A percentile compares a stretch with the other conserved stretches of the same genome.
These are phyloP conservation scores for Polychaeton citri DNA, from an alignment of 2,329 filamentous ascomycete genomes.

Conservation along the genomic window DNA sequence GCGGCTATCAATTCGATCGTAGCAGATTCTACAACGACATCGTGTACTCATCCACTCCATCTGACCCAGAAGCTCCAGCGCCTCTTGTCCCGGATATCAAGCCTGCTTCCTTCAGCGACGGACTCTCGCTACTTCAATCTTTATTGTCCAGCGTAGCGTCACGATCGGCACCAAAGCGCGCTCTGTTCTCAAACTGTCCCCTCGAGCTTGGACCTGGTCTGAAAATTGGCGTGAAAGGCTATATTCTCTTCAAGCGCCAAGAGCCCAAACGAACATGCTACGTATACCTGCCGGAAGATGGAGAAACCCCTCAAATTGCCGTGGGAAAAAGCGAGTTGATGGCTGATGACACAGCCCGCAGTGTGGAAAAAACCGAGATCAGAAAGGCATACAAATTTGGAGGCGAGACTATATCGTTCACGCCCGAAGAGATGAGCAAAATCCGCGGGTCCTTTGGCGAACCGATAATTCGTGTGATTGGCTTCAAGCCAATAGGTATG, in stretches of 20 bases:
- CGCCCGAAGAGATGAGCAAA: conserved; percentile 64
- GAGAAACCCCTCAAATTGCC: conserved; percentile 73
- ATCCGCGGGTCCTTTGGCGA: conserved; percentile 64
- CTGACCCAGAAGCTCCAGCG: conserved; percentile 53
- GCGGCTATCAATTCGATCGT: conserved; percentile 55
- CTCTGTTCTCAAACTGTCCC: conserved; percentile 74
- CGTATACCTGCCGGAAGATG: conserved; percentile 58
- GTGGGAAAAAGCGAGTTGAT: conserved; percentile 59
- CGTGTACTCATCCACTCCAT: conserved; percentile 62
- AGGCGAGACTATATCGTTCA: conserved; percentile 77
- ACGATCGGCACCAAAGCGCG: conserved; percentile 71
- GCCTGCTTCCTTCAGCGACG: conserved; percentile 49
- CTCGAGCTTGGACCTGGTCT: conserved; percentile 78
- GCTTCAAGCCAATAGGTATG: conserved; percentile 70
- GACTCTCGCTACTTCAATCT: conserved; percentile 64
- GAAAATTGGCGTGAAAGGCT: conserved; percentile 84
- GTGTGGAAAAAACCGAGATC: conserved; percentile 67
- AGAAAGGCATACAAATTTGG: conserved; percentile 95
- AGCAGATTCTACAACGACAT: conserved; percentile 92
- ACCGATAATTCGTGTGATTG: conserved; percentile 74
- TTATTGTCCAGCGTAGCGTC: conserved; percentile 82
- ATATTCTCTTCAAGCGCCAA: conserved; percentile 76
- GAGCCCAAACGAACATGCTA: conserved; percentile 70
- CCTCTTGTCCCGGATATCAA: conserved; percentile 42
- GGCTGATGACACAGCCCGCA: conserved; percentile 62